These are phyloP conservation scores for Phylloporus sp. DNA, from an alignment of 768 basidiomycete species.

Conservation along the genomic window DNA sequence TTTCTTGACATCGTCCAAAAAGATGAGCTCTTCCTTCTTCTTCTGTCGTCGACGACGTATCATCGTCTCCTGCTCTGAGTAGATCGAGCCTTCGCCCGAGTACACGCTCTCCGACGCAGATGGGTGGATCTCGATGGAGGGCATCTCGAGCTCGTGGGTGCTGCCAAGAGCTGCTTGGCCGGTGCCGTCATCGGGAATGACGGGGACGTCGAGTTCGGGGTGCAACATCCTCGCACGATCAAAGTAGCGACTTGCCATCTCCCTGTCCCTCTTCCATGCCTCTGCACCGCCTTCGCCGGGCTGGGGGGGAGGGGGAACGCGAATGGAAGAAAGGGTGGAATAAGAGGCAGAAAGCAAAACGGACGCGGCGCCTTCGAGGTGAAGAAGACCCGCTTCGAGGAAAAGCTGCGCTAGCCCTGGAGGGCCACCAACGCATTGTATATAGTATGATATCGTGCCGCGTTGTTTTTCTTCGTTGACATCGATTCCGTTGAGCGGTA, in stretches of 20 bases:
- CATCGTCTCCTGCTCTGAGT: constrained; percentile 31
- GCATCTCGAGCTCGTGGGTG: constrained; percentile 56
- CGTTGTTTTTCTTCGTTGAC: constrained; percentile 37
- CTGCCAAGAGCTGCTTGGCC: constrained; percentile 23
- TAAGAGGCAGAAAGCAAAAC: constrained; percentile 68
- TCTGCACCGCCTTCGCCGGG: constrained; percentile 56
- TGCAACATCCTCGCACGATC: constrained; percentile 59
- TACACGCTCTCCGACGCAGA: constrained; percentile 26
- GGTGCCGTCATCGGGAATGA: constrained; percentile 47
- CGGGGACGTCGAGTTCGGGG: constrained; percentile 64
- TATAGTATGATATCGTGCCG: constrained; percentile 56
- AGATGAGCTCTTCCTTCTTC: constrained; percentile 56
- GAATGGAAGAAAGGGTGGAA: constrained; percentile 72
- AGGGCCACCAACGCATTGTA: constrained; percentile 63
- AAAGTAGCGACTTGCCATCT: constrained; percentile 65
- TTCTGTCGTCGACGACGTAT: constrained; percentile 46
- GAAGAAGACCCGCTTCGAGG: constrained; percentile 70
- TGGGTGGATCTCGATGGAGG: constrained; percentile 50
- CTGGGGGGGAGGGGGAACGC: constrained; percentile 52
- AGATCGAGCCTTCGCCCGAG: constrained; percentile 22
- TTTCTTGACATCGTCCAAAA: constrained; percentile 38
- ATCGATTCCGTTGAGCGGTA: constrained; percentile 34
- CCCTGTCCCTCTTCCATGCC: constrained; percentile 71
- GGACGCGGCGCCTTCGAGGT: constrained; percentile 76
- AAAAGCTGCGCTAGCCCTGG: constrained; percentile 68